Evolutionary conservation across 306 rosid species (phyloP).

Genomic region (Vigna angularis): DNA sequence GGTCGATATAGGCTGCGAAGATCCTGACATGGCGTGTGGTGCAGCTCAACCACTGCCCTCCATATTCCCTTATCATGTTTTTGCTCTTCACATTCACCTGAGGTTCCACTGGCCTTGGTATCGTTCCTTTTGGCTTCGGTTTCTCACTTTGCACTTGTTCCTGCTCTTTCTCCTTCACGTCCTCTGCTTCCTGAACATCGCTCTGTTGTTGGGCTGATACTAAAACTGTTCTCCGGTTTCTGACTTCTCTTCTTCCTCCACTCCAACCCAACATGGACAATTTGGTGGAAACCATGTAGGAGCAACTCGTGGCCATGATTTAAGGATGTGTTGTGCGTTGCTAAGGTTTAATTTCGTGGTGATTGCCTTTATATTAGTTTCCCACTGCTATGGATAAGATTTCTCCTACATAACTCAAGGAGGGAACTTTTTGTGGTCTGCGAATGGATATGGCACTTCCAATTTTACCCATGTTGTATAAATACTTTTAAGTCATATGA

Average conservation of each 20-base stretch:
- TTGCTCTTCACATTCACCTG: constrained; percentile 78
- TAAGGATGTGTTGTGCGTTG: constrained; percentile 14
- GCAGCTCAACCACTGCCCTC: constrained; percentile 73
- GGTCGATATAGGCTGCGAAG: constrained; percentile 89
- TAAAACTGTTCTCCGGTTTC: constrained; percentile 47
- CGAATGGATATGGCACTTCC: constrained; percentile 23
- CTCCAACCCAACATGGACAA: constrained; percentile 59
- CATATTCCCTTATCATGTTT: constrained; percentile 85
- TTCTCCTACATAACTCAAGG: constrained; percentile 23
- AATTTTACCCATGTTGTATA: constrained; percentile 31
- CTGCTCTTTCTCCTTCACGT: constrained; percentile 41
- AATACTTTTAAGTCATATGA: no score
- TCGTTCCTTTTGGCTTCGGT: constrained; percentile 54
- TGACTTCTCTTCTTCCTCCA: constrained; percentile 51
- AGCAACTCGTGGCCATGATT: constrained; percentile 79
- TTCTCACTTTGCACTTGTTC: constrained; percentile 39
- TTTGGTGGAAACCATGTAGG: constrained; percentile 66
- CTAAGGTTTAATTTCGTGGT: constrained; percentile 29
- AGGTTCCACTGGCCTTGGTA: constrained; percentile 81
- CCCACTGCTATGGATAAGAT: constrained; percentile 59
- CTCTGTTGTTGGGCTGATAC: constrained; percentile 64
- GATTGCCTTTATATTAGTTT: not conserved
- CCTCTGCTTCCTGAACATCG: constrained; percentile 55
- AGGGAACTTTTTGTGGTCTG: constrained; percentile 49
- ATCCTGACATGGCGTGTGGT: constrained; percentile 63